A percentile compares a stretch with the other conserved stretches of the same genome.
Conservation (phyloP, 352 stramenopile species). For the Globisporangium canariense region DNA sequence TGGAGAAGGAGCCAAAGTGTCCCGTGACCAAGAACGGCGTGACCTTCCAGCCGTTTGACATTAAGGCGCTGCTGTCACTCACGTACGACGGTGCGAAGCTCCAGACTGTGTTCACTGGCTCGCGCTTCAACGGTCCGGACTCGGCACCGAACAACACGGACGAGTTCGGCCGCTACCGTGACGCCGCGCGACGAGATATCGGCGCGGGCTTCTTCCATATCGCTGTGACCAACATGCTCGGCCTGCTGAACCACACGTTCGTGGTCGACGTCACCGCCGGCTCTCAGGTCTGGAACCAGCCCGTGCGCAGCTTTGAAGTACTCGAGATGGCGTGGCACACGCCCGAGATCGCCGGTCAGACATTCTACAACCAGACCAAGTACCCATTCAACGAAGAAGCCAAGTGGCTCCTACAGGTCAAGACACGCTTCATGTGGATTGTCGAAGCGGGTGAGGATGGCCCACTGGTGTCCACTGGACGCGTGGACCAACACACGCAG, state of each 20-base stretch:
- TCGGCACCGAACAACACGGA: constrained; percentile 37
- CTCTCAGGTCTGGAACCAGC: constrained; percentile 66
- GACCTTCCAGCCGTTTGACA: constrained; percentile 53
- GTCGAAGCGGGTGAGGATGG: constrained; percentile 51
- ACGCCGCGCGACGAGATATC: constrained; percentile 38
- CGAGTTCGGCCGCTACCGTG: constrained; percentile 39
- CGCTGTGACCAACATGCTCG: constrained; percentile 46
- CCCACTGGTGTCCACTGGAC: constrained; percentile 40
- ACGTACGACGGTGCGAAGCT: constrained; percentile 50
- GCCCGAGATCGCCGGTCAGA: constrained; percentile 29
- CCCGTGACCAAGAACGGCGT: constrained; percentile 46
- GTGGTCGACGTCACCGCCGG: constrained; percentile 49
- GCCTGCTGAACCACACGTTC: constrained; percentile 43
- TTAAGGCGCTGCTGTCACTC: constrained; percentile 51
- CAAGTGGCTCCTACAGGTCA: constrained; percentile 49
- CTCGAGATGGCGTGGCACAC: constrained; percentile 41
- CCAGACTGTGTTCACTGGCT: constrained; percentile 48
- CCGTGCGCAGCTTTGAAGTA: constrained; percentile 44
- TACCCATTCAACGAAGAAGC: constrained; percentile 67
- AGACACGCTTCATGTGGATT: constrained; percentile 59
- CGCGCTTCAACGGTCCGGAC: constrained; percentile 40
- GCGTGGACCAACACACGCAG: constrained; percentile 46
- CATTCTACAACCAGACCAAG: constrained; percentile 40
- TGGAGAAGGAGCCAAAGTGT: constrained; percentile 46
- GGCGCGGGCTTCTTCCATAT: constrained; percentile 52